Conservation (phyloP, 495 filamentous ascomycete genomes). For the Xylaria bambusicola region DNA sequence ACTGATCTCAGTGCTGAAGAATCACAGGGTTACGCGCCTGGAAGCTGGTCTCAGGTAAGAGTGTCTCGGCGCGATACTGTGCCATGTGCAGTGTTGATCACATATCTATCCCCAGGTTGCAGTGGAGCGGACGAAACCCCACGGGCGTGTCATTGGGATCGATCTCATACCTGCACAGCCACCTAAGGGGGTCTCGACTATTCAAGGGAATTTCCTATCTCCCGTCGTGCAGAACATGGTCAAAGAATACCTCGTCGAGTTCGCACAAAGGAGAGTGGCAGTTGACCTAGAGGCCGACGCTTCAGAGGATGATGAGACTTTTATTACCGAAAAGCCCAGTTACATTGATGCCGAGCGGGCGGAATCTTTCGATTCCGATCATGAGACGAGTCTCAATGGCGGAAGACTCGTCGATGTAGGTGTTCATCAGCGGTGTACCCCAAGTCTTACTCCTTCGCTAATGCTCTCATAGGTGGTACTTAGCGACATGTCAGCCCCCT, state of each 20-base stretch:
- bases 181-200: conserved; percentile 82
- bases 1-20: conserved; percentile 4
- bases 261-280: conserved; percentile 42
- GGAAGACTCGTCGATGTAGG: conserved; percentile 71
- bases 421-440: not conserved
- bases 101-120: conserved; percentile 71
- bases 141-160: conserved; percentile 82
- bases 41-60: conserved; percentile 85
- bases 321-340: conserved; percentile 42
- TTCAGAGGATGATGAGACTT: conserved; percentile 19
- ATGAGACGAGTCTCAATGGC: conserved; percentile 32
- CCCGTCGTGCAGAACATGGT: conserved; percentile 70
- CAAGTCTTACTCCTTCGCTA: conserved; percentile 3
- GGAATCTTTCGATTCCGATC: conserved; percentile 34
- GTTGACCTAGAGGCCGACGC: conserved; percentile 20
- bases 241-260: conserved; percentile 69
- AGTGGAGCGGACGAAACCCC: conserved; percentile 68
- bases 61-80: not conserved
- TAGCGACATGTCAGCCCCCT: conserved; percentile 99
- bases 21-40: conserved; percentile 83
- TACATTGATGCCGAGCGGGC: conserved; percentile 57
- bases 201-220: conserved; percentile 89
- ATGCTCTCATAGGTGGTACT: conserved; percentile 63
- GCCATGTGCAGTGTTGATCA: conserved; percentile 12
- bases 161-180: conserved; percentile 92